Base-by-base conservation (phyloP, 2,329 filamentous ascomycete genomes). In the Penicillium sp. region DNA sequence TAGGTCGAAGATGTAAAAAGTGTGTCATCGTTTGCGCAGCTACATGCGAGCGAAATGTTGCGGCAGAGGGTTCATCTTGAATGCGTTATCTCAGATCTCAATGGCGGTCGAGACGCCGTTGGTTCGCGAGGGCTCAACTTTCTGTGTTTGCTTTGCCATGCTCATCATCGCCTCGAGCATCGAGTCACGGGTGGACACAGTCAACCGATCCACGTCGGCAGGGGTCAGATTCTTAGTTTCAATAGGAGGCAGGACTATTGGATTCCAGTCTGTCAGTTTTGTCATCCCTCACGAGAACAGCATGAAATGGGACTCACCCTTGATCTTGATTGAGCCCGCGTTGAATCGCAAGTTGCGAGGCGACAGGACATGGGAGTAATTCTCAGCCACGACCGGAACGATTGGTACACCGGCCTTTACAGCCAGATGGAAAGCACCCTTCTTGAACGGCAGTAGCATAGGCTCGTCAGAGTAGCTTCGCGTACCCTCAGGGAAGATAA, bases 381-480 rank as follows among this genome's bases (percentile, higher is more conserved):
- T 90, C 65, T 86, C 86, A 28, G 82, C 80, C 40, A 90, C 85
- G 33, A 94, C 79, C 0, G 93, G 93, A 3, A 98, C 85, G 60
- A 98, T 88, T 26, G 90, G 90, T 5, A 96, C 93, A 56, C 89
- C 86, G 2, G 91, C 91, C 76, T 97, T 88, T 18, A 98, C 82
- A 39, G 93, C 93, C 32, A 98, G 79, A 69, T 98, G 91, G 72
- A 98, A 98, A 40, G 91, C 93, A 50, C 93, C 93, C 76, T 98
- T 98, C 75, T 98, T 98, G 78, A 97, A 98, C n/a, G 90, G 88
- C 46, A 97, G 76, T 61, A 98, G 73, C 50, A 79, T 81, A 1
- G 93, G 87, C 46, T 90, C 84, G 60, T 85, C 82, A 48, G 86
- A 79, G 73, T 97, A 95, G 67, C 88, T 94, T 57, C 93, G 81